Evolutionary conservation across 2,329 filamentous ascomycete genomes (phyloP).

Genomic region (Colletotrichum musae): DNA sequence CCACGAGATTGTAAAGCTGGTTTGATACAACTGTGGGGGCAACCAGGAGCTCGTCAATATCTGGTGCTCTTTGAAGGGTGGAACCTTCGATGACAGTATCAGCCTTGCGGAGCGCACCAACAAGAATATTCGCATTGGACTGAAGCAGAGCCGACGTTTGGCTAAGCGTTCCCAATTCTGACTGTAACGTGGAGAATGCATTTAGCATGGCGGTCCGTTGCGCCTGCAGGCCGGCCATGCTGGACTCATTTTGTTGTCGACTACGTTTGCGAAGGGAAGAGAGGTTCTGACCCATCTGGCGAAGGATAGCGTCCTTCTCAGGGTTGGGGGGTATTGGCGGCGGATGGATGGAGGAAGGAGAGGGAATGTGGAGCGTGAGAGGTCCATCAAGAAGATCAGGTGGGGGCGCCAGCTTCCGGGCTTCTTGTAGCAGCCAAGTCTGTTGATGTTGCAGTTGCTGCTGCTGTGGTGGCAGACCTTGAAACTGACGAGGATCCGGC

Average conservation of each 20-base stretch:
- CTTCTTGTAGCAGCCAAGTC: background rate
- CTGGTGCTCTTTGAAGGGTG: constrained; percentile 77
- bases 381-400: constrained; percentile 72
- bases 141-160: constrained; percentile 79
- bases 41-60: constrained; percentile 92
- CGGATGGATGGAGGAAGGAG: constrained; percentile 69
- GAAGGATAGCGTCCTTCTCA: constrained; percentile 90
- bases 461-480: constrained; percentile 42
- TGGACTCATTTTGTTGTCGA: constrained; percentile 79
- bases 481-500: constrained; percentile 35
- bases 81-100: constrained; percentile 83
- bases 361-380: constrained; percentile 64
- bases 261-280: constrained; percentile 78
- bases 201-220: constrained; percentile 84
- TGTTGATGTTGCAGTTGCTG: constrained; percentile 49
- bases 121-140: constrained; percentile 84
- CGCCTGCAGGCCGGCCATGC: constrained; percentile 81
- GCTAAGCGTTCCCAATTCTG: constrained; percentile 80
- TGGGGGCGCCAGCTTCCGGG: constrained; percentile 51
- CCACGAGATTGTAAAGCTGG: constrained; percentile 90
- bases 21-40: constrained; percentile 93
- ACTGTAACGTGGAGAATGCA: constrained; percentile 78
- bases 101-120: constrained; percentile 82
- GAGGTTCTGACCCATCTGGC: constrained; percentile 80
- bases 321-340: constrained; percentile 96